A percentile compares a stretch with the other conserved stretches of the same genome.
These are phyloP conservation scores for Hyphopichia pseudoburtonii DNA, from an alignment of 1,139 yeast genomes.

Conservation along the genomic window DNA sequence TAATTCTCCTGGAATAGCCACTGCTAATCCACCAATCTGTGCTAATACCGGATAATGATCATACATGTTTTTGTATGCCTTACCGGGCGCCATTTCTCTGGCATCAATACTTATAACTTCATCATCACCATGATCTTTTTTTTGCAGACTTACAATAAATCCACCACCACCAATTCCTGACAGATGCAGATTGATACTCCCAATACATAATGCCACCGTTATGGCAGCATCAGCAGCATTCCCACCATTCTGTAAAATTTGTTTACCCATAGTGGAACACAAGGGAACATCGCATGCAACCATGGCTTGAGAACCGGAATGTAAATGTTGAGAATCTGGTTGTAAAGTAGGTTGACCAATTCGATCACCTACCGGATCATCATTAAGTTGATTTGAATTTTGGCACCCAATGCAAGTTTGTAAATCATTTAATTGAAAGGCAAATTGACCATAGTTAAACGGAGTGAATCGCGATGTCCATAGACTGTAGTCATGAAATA, in stretches of 20 bases:
- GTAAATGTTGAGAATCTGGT: slow-evolving; percentile 31
- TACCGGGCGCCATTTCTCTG: slow-evolving; percentile 79
- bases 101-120: slow-evolving; percentile 73
- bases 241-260: slow-evolving; percentile 62
- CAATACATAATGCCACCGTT: slow-evolving; percentile 85
- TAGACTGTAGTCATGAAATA: neutral
- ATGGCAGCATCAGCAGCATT: slow-evolving; percentile 92
- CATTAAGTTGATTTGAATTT: neutral
- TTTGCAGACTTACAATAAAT: slow-evolving; percentile 55
- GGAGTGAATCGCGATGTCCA: neutral
- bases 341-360: slow-evolving; percentile 36
- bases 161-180: slow-evolving; percentile 96
- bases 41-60: slow-evolving; percentile 44
- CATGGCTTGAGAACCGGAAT: slow-evolving; percentile 51
- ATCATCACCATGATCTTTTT: slow-evolving; percentile 31
- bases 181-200: slow-evolving; percentile 76
- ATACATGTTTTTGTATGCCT: slow-evolving; percentile 67
- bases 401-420: too few species aligned
- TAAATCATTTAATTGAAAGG: neutral
- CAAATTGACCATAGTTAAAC: neutral
- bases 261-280: slow-evolving; percentile 70
- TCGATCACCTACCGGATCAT: slow-evolving; percentile 29
- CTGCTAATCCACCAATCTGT: slow-evolving; percentile 78
- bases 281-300: slow-evolving; percentile 73
- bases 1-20: slow-evolving; percentile 87